Conservation (phyloP, 768 basidiomycete species). For the Neoboletus subvelutipes region DNA sequence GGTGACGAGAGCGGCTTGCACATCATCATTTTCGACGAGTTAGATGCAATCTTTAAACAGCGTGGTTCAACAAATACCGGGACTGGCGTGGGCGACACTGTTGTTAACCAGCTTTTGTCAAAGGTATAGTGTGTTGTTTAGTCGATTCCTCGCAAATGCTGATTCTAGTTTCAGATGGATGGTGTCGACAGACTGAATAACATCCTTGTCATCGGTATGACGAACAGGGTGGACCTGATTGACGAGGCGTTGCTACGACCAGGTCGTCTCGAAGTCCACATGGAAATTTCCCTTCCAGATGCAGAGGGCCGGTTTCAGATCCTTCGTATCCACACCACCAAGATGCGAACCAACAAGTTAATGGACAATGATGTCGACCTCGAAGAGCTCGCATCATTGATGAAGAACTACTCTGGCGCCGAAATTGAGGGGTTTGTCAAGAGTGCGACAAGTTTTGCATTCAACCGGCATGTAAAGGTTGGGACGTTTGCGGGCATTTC, state of each 20-base stretch:
- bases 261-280: constrained; percentile 97
- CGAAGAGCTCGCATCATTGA: constrained; percentile 71
- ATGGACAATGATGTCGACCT: constrained; percentile 88
- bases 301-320: constrained; percentile 92
- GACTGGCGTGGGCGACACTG: constrained; percentile 97
- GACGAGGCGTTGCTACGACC: constrained; percentile 97
- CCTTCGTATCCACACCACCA: constrained; percentile 89
- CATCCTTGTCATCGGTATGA: constrained; percentile 99
- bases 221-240: constrained; percentile 97
- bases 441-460: constrained; percentile 97
- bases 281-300: constrained; percentile 98
- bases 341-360: constrained; percentile 90
- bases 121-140: constrained; percentile 54
- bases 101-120: constrained; percentile 96
- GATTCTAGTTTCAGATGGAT: constrained; percentile 71
- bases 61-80: constrained; percentile 89
- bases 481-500: constrained; percentile 97
- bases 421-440: constrained; percentile 96
- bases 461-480: constrained; percentile 96
- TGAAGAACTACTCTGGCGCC: constrained; percentile 98
- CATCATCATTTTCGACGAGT: constrained; percentile 99
- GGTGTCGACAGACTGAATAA: constrained; percentile 99
- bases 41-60: constrained; percentile 98
- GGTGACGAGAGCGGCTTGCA: constrained; percentile 96
- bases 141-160: constrained; percentile 1